Evolutionary conservation across 2,329 filamentous ascomycete species (phyloP).

Genomic region (Blastomyces emzantsi): DNA sequence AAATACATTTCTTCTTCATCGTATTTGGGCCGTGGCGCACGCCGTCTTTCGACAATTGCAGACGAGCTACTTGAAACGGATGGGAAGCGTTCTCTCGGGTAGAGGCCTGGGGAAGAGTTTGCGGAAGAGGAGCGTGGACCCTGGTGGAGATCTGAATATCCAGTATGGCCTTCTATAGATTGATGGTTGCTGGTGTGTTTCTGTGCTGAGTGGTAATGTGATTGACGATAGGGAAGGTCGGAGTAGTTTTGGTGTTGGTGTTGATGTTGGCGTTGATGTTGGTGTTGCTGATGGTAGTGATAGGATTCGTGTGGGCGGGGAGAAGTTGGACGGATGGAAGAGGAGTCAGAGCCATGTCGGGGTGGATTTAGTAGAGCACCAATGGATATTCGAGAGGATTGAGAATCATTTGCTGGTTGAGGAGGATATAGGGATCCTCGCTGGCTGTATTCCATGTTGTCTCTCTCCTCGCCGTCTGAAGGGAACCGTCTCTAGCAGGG

Average conservation of each 20-base stretch:
- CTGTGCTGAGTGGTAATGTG: not conserved
- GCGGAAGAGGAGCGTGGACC: conserved; percentile 18
- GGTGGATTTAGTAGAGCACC: conserved; percentile 15
- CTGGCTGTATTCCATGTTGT: conserved; percentile 6
- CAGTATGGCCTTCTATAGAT: not conserved
- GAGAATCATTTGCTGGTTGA: conserved; percentile 6
- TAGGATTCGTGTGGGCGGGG: conserved; percentile 5
- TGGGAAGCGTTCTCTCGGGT: conserved; percentile 33
- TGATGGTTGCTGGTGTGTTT: not conserved
- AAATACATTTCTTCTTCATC: conserved; percentile 41
- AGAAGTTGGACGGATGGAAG: conserved; percentile 3
- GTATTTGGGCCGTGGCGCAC: conserved; percentile 39
- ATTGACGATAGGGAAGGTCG: conserved; percentile 9
- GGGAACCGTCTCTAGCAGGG: not conserved
- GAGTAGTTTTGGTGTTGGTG: conserved; percentile 5
- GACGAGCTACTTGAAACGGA: conserved; percentile 36
- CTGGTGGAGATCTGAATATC: conserved; percentile 8
- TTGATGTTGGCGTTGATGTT: conserved; percentile 11
- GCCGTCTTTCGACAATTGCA: conserved; percentile 29
- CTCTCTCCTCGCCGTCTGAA: not conserved
- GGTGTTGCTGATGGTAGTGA: conserved; percentile 9
- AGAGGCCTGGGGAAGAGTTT: conserved; percentile 30
- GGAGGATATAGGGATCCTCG: conserved; percentile 1
- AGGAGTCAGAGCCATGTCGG: conserved; percentile 6
- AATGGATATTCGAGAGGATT: conserved; percentile 14